Evolutionary conservation across 768 basidiomycete species (phyloP).

Genomic region (Trametes sanguinea): DNA sequence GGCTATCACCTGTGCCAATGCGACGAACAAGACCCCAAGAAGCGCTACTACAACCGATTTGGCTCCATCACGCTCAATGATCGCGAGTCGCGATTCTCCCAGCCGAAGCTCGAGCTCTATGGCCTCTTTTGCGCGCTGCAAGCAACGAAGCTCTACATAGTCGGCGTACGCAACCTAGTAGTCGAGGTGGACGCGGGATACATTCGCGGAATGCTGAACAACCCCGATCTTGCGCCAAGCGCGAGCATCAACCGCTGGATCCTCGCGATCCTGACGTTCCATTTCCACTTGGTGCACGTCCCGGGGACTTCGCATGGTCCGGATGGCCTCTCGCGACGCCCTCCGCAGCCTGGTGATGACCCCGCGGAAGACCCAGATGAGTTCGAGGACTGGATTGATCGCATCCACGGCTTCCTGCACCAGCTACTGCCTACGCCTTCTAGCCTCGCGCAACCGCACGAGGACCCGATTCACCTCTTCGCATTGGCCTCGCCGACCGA

Average conservation of each 20-base stretch:
- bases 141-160: constrained; percentile 24
- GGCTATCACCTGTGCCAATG: constrained; percentile 2
- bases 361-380: too few relatives aligned
- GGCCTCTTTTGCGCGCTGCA: constrained; percentile 24
- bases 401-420: too few relatives aligned
- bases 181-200: constrained; percentile 24
- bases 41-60: constrained; percentile 34
- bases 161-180: constrained; percentile 24
- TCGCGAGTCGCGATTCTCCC: constrained; percentile 31
- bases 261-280: constrained; percentile 37
- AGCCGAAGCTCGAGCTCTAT: constrained; percentile 33
- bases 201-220: constrained; percentile 36
- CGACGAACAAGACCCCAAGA: constrained; percentile 15
- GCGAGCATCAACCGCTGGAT: constrained; percentile 46
- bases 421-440: too few relatives aligned
- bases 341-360: too few relatives aligned
- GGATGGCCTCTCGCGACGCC: constrained; percentile 36
- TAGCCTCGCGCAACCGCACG: too few relatives aligned
- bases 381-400: too few relatives aligned
- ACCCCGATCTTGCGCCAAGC: constrained; percentile 41
- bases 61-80: constrained; percentile 7
- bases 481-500: too few relatives aligned
- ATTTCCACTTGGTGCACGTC: constrained; percentile 40
- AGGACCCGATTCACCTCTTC: too few relatives aligned
- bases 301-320: constrained; percentile 15